Base-by-base conservation (phyloP, 768 basidiomycete species). In the Boletus huronensis region DNA sequence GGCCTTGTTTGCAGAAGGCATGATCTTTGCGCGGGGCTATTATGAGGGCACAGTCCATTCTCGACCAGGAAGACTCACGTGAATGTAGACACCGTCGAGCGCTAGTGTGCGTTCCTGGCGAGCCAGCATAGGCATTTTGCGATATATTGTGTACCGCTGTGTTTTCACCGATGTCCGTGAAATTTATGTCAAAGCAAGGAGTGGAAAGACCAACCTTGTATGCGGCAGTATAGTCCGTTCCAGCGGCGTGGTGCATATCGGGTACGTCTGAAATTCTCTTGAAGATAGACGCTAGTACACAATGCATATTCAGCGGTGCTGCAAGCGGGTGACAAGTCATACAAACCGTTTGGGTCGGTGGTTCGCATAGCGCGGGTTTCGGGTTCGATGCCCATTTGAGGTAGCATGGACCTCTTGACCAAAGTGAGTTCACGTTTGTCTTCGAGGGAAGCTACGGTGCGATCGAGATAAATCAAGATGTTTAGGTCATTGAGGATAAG, bases 381-480 rank as follows among this genome's bases (percentile, higher is more conserved):
- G 26, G 85, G 81, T 53, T 88, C 82, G 32, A 85, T 80, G 16
- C 85, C 87, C 64, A 91, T 79, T 44, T 82, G 78, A 11, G 83
- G 83, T 2, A 96, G 75, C 80, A 86, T 88, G 53, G 81, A 85
- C 62, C 83, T 77, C 71, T 88, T 88, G 52, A 94, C 85, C 13
- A 98, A 77, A 11, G 87, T 79, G 17, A 98, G 77, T 61, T 95
- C 90, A 13, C 83, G 79, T 64, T 88, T 90, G 6, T 93, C 94
- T 68, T 92, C 88, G 64, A 98, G 74, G 73, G 91, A 93, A 34
- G 92, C 93, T n/a, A 98, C 96, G 0, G 97, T 98, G 19, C 95
- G 81, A 69, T 98, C 97, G 28, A 98, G 80, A 26, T 95, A 95
- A 31, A 93, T 85, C 51, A 93, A 72, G 38, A 96, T 85, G 53